These are phyloP conservation scores for Fusarium acutatum DNA, from an alignment of 2,329 filamentous ascomycete genomes.

Conservation along the genomic window DNA sequence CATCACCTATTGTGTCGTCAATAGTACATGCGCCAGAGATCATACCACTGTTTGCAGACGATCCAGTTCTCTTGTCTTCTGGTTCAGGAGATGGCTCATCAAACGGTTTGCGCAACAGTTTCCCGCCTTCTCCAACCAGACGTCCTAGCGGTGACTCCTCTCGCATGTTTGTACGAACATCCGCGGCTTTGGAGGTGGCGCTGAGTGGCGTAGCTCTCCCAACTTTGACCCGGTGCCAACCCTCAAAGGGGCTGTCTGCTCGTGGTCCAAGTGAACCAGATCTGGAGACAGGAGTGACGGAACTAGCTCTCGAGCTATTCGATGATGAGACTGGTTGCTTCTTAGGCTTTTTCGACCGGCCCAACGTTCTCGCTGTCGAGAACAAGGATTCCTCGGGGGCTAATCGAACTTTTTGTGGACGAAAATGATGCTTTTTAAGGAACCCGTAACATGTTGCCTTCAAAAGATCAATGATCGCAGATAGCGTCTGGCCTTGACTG, in stretches of 20 bases:
- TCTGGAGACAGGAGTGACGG: constrained; percentile 4
- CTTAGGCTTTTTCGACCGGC: constrained; percentile 27
- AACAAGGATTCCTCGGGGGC: constrained; percentile 35
- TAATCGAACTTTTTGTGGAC: constrained; percentile 54
- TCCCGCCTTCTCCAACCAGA: constrained; percentile 53
- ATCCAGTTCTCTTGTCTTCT: neutral
- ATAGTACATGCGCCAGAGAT: neutral
- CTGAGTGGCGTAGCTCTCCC: constrained; percentile 28
- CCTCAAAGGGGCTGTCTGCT: constrained; percentile 44
- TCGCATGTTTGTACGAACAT: neutral
- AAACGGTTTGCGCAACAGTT: constrained; percentile 56
- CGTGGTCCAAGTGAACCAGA: neutral
- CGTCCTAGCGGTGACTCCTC: constrained; percentile 12
- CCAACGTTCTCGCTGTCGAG: constrained; percentile 36
- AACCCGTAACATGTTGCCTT: constrained; percentile 77
- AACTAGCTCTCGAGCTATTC: constrained; percentile 21
- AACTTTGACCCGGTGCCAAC: constrained; percentile 50
- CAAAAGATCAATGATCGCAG: constrained; percentile 66
- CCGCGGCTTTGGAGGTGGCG: neutral
- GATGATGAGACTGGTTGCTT: constrained; percentile 4
- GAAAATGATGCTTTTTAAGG: constrained; percentile 75
- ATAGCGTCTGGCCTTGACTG: constrained; percentile 58
- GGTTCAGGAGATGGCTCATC: constrained; percentile 43
- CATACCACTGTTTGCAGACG: neutral
- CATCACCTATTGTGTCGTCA: neutral